phyloP scores from a whole-genome alignment of 202 grass and related monocot species.

The Setaria viridis region DNA sequence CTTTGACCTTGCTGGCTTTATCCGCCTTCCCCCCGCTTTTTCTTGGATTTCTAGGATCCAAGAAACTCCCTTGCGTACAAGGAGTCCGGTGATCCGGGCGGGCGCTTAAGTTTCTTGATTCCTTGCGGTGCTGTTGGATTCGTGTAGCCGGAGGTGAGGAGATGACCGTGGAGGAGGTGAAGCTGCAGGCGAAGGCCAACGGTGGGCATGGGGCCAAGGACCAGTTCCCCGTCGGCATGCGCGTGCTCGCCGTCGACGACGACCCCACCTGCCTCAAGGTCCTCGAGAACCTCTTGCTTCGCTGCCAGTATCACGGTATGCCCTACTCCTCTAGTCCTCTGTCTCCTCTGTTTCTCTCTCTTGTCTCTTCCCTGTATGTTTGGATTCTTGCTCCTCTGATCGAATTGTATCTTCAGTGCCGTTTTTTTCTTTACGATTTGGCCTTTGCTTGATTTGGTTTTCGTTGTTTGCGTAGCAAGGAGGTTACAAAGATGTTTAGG shows the following conservation, averaged over 20 bases:
- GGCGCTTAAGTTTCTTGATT: neutral
- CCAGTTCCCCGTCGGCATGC: conserved; percentile 85
- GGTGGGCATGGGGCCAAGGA: conserved; percentile 39
- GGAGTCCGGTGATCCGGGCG: conserved; percentile 23
- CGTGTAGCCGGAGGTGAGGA: conserved; percentile 17
- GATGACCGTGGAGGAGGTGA: conserved; percentile 60
- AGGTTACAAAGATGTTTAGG: neutral
- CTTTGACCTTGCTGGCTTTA: conserved; percentile 51
- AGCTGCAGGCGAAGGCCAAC: conserved; percentile 35
- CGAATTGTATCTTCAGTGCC: neutral
- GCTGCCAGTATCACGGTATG: conserved; percentile 82
- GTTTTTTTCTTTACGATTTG: neutral
- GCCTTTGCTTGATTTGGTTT: conserved; percentile 31
- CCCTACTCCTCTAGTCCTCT: neutral
- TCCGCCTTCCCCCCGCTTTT: conserved; percentile 38
- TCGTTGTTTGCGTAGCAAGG: neutral
- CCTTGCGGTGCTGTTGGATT: neutral
- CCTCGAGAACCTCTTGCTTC: conserved; percentile 61
- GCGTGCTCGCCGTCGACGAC: conserved; percentile 87
- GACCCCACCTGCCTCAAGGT: conserved; percentile 80
- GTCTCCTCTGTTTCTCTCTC: neutral
- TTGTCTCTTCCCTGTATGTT: neutral
- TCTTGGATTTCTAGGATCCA: conserved; percentile 59
- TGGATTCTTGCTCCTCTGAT: neutral
- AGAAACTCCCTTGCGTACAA: neutral